Evolutionary conservation across 1,139 yeast species (phyloP).

Genomic region (Spathaspora sp.): DNA sequence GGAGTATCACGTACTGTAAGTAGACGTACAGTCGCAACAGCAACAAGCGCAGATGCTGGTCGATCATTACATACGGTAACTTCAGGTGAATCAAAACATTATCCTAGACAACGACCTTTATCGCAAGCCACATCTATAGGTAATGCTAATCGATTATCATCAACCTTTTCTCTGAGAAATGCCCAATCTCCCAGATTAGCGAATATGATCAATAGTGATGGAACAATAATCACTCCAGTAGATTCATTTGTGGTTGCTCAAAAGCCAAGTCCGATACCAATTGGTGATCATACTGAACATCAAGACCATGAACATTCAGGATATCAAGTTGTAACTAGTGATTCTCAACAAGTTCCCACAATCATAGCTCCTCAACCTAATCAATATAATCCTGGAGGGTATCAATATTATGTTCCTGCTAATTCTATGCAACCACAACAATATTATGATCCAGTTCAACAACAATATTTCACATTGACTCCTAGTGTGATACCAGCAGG

Average conservation of each 20-base stretch:
- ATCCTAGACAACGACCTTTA: conserved; percentile 17
- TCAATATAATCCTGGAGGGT: conserved; percentile 16
- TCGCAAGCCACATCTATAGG: conserved; percentile 27
- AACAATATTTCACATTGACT: conserved; percentile 44
- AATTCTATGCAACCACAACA: conserved; percentile 37
- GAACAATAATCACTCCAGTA: conserved; percentile 46
- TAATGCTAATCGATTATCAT: conserved; percentile 33
- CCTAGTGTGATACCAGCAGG: conserved; percentile 21
- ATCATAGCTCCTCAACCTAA: background rate
- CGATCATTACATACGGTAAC: conserved; percentile 26
- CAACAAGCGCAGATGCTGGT: conserved; percentile 9
- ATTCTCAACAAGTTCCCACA: conserved; percentile 9
- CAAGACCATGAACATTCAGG: conserved; percentile 9
- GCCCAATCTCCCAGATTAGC: conserved; percentile 36
- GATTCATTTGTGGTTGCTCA: conserved; percentile 23
- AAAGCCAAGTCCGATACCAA: background rate
- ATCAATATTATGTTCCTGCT: conserved; percentile 19
- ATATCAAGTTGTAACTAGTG: conserved; percentile 4
- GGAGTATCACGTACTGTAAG: conserved; percentile 2
- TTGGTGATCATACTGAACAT: background rate
- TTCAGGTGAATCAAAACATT: conserved; percentile 16
- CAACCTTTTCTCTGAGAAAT: conserved; percentile 37
- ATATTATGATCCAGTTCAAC: conserved; percentile 48
- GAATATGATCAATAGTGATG: conserved; percentile 49
- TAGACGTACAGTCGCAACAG: background rate